phyloP scores from a whole-genome alignment of 257 asterid genomes.

The Solanum rostratum region DNA sequence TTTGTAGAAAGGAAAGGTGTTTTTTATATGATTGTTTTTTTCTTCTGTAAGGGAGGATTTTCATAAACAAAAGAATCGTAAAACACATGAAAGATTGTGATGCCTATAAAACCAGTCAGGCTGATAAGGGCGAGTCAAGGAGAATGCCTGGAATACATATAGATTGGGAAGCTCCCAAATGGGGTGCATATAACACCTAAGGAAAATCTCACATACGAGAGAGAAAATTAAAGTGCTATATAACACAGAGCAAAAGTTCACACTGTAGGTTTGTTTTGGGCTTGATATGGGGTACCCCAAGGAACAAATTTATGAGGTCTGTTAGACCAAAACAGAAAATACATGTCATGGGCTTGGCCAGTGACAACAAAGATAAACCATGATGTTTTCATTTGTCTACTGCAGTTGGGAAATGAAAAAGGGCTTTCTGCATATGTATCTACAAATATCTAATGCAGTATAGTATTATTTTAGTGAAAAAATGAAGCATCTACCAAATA shows the following conservation, averaged over 20 bases:
- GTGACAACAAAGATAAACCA: not conserved
- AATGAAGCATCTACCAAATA: not conserved
- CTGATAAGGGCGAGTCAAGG: not conserved
- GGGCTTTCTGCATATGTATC: not conserved
- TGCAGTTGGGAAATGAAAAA: not conserved
- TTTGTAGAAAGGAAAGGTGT: not conserved
- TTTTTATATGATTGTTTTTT: not conserved
- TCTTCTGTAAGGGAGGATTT: not conserved
- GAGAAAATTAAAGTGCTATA: not conserved
- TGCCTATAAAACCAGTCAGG: not conserved
- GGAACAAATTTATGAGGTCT: not conserved
- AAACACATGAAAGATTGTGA: not conserved
- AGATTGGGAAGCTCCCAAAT: not conserved
- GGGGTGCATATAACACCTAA: not conserved
- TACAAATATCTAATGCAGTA: not conserved
- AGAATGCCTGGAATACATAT: not conserved
- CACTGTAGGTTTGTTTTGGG: not conserved
- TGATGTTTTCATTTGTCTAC: not conserved
- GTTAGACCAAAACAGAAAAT: not conserved
- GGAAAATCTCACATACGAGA: not conserved
- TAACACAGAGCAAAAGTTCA: not conserved
- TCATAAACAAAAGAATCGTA: not conserved
- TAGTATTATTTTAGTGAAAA: not conserved
- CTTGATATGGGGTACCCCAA: not conserved
- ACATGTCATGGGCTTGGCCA: not conserved